phyloP scores from a whole-genome alignment of 768 basidiomycete genomes.

The Mycena floridula region DNA sequence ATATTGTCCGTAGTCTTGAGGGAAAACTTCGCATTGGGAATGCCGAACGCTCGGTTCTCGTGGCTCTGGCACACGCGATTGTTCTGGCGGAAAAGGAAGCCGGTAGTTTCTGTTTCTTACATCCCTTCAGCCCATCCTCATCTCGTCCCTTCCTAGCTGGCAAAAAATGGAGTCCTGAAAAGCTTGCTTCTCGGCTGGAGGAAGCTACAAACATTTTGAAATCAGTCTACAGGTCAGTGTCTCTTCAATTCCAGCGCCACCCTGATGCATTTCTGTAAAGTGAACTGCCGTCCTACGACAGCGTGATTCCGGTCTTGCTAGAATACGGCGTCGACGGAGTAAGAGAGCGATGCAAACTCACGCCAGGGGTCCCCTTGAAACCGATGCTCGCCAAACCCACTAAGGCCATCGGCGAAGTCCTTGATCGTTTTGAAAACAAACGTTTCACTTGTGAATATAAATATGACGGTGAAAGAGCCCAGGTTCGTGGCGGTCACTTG shows the following conservation, averaged over 20 bases:
- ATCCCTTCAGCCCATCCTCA: conserved; percentile 1
- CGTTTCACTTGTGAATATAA: conserved; percentile 99
- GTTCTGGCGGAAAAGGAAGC: conserved; percentile 76
- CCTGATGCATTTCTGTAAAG: conserved; percentile 31
- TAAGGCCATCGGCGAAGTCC: conserved; percentile 95
- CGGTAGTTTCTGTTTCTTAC: conserved; percentile 24
- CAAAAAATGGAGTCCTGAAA: conserved; percentile 73
- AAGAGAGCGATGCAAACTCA: conserved; percentile 75
- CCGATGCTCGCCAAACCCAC: conserved; percentile 99
- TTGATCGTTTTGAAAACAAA: conserved; percentile 94
- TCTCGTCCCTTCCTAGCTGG: conserved; percentile 35
- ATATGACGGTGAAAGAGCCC: conserved; percentile 97
- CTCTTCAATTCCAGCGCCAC: background rate
- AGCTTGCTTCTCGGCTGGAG: conserved; percentile 66
- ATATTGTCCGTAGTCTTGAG: conserved; percentile 91
- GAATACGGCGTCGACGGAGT: conserved; percentile 69
- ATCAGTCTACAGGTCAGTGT: conserved; percentile 79
- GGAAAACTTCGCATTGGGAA: conserved; percentile 97
- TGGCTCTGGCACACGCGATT: conserved; percentile 88
- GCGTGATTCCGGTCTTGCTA: conserved; percentile 86
- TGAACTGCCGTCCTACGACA: conserved; percentile 89
- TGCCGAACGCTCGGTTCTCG: conserved; percentile 92
- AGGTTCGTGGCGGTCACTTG: conserved; percentile 37
- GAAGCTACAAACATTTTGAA: conserved; percentile 76
- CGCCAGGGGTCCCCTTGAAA: conserved; percentile 93